A percentile compares a stretch with the other conserved stretches of the same genome.
Evolutionary conservation across 441 rosid species (phyloP).

Genomic region (Croton setiger): DNA sequence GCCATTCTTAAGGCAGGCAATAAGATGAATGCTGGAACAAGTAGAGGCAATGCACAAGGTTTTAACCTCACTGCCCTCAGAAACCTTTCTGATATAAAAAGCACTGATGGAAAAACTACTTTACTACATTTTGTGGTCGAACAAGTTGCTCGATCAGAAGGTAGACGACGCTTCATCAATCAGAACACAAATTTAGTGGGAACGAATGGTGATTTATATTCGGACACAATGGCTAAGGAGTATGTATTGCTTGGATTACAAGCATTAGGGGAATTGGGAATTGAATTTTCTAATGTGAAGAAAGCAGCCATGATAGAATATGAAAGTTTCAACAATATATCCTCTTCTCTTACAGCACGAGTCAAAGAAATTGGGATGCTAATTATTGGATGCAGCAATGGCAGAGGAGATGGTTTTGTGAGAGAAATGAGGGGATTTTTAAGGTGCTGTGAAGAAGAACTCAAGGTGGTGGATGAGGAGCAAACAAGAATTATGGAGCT

Average conservation of each 20-base stretch:
- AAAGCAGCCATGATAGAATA: constrained; percentile 47
- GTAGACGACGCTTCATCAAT: constrained; percentile 29
- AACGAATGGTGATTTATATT: not conserved
- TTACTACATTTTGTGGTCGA: constrained; percentile 66
- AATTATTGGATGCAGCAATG: constrained; percentile 17
- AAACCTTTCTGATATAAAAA: constrained; percentile 57
- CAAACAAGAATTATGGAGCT: constrained; percentile 37
- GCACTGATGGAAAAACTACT: constrained; percentile 61
- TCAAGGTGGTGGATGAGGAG: constrained; percentile 34
- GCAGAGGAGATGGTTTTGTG: constrained; percentile 30
- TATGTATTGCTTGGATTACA: constrained; percentile 43
- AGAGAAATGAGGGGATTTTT: constrained; percentile 48
- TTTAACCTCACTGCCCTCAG: constrained; percentile 54
- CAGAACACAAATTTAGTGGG: constrained; percentile 18
- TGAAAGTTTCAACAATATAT: constrained; percentile 29
- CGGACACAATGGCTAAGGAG: constrained; percentile 22
- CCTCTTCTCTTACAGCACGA: constrained; percentile 31
- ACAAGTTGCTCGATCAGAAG: constrained; percentile 54
- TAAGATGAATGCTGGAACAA: constrained; percentile 63
- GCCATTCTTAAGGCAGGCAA: constrained; percentile 73
- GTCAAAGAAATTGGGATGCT: constrained; percentile 35
- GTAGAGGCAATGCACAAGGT: constrained; percentile 61
- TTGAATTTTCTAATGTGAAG: constrained; percentile 44
- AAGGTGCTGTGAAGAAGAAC: constrained; percentile 38
- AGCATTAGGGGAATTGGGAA: constrained; percentile 32